These are phyloP conservation scores for Fusarium bulbicola DNA, from an alignment of 2,329 filamentous ascomycete genomes.

Conservation along the genomic window DNA sequence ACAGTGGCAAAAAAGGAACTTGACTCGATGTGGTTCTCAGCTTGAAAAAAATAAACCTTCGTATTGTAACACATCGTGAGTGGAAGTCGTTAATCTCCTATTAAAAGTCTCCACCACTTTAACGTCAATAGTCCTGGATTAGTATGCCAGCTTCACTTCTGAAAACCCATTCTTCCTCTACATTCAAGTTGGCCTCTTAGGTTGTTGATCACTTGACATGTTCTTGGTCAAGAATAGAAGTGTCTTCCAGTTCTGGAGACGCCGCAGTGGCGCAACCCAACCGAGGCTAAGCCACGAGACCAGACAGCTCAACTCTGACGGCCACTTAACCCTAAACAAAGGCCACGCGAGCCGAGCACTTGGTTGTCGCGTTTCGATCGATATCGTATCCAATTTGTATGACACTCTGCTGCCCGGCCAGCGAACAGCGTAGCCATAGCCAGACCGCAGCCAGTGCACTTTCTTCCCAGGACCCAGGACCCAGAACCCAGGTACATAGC, in stretches of 20 bases:
- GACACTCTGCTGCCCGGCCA: conserved; percentile 29
- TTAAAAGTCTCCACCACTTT: conserved; percentile 8
- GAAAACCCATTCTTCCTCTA: background rate
- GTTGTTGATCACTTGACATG: background rate
- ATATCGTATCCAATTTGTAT: conserved; percentile 18
- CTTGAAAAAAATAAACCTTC: conserved; percentile 8
- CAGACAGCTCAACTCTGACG: background rate
- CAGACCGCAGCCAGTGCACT: conserved; percentile 29
- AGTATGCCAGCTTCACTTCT: background rate
- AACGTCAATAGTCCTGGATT: background rate
- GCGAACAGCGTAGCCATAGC: conserved; percentile 17
- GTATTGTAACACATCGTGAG: conserved; percentile 1
- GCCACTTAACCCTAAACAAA: conserved; percentile 27
- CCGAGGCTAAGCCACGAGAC: conserved; percentile 22
- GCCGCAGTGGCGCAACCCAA: conserved; percentile 21
- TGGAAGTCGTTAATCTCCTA: conserved; percentile 9
- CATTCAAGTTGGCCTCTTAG: background rate
- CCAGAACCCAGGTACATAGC: background rate
- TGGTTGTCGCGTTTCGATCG: conserved; percentile 30
- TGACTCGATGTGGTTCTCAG: background rate
- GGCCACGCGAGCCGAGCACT: conserved; percentile 32
- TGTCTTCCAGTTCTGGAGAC: background rate
- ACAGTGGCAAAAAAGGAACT: background rate
- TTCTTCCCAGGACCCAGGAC: background rate
- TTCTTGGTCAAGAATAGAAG: conserved; percentile 17